phyloP scores from a whole-genome alignment of 1,284 basidiomycete species.

The Trichosporon inkin region DNA sequence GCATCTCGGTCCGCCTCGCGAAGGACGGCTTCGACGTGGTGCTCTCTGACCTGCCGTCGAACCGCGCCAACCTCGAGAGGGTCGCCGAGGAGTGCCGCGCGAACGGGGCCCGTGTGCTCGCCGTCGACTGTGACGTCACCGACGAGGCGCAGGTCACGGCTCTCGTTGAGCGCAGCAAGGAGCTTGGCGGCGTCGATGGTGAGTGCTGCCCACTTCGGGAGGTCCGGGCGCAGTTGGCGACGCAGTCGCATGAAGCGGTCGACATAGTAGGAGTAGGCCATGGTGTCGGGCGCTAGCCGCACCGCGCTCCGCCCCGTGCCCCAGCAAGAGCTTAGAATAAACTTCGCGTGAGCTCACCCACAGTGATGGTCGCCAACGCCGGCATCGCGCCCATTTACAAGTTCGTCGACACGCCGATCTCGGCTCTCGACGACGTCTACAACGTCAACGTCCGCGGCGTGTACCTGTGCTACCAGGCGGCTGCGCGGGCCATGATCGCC shows the following conservation, averaged over 20 bases:
- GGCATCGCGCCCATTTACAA: slow-evolving; percentile 47
- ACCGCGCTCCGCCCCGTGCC: too few relatives aligned
- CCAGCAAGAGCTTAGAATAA: too few relatives aligned
- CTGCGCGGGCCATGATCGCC: slow-evolving; percentile 53
- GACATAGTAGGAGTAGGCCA: too few relatives aligned
- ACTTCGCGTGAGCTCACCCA: not conserved
- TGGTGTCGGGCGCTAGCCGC: too few relatives aligned
- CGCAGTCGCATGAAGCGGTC: not conserved
- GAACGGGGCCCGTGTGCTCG: slow-evolving; percentile 33
- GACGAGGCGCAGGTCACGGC: slow-evolving; percentile 36
- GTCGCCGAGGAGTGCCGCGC: slow-evolving; percentile 26
- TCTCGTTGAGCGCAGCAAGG: slow-evolving; percentile 38
- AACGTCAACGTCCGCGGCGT: slow-evolving; percentile 48
- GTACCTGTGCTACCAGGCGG: slow-evolving; percentile 50
- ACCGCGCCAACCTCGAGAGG: slow-evolving; percentile 27
- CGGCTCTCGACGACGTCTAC: slow-evolving; percentile 40
- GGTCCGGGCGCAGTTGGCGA: too few relatives aligned
- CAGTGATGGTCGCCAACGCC: slow-evolving; percentile 52
- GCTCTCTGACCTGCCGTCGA: slow-evolving; percentile 42
- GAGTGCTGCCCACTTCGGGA: not conserved
- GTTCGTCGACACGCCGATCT: slow-evolving; percentile 45
- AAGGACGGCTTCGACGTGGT: slow-evolving; percentile 51
- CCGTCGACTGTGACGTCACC: slow-evolving; percentile 43
- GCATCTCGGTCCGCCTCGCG: slow-evolving; percentile 53
- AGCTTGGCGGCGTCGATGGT: slow-evolving; percentile 45